These are phyloP conservation scores for Hypocrella siamensis DNA, from an alignment of 2,329 filamentous ascomycete genomes.

Conservation along the genomic window DNA sequence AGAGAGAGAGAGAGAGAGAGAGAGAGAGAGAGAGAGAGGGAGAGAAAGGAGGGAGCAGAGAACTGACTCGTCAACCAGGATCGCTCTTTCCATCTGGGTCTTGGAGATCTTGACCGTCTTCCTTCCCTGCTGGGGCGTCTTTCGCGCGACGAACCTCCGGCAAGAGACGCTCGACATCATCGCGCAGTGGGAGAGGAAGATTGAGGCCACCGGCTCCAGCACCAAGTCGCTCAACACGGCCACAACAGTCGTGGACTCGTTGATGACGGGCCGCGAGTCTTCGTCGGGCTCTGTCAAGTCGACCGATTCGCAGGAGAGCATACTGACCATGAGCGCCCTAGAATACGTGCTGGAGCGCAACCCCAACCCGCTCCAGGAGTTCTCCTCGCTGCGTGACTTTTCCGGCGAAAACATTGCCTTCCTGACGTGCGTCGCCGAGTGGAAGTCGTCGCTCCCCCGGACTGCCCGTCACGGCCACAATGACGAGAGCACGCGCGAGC, in stretches of 20 bases:
- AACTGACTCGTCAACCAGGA: constrained; percentile 7
- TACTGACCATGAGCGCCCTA: constrained; percentile 44
- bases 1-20: no score
- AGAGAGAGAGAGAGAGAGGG: no score
- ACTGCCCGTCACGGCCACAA: constrained; percentile 7
- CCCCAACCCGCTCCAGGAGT: constrained; percentile 43
- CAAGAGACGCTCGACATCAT: constrained; percentile 28
- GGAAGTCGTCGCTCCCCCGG: constrained; percentile 26
- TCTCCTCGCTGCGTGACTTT: constrained; percentile 50
- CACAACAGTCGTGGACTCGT: constrained; percentile 11
- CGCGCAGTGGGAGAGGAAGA: constrained; percentile 25
- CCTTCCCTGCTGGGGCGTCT: constrained; percentile 44
- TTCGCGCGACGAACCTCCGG: constrained; percentile 21
- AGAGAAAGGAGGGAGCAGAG: no score
- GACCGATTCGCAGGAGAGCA: constrained; percentile 18
- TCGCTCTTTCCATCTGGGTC: constrained; percentile 39
- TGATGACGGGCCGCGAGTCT: constrained; percentile 15
- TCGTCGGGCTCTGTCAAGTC: constrained; percentile 14
- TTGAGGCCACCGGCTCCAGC: constrained; percentile 9
- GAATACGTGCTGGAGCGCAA: constrained; percentile 45
- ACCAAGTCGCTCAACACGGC: constrained; percentile 8
- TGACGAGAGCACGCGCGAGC: constrained; percentile 11
- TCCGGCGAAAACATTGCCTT: constrained; percentile 59
- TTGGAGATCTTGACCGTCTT: constrained; percentile 47
- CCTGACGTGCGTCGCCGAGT: constrained; percentile 39